These are phyloP conservation scores for Conoideocrella luteorostrata DNA, from an alignment of 2,329 filamentous ascomycete genomes.

Conservation along the genomic window DNA sequence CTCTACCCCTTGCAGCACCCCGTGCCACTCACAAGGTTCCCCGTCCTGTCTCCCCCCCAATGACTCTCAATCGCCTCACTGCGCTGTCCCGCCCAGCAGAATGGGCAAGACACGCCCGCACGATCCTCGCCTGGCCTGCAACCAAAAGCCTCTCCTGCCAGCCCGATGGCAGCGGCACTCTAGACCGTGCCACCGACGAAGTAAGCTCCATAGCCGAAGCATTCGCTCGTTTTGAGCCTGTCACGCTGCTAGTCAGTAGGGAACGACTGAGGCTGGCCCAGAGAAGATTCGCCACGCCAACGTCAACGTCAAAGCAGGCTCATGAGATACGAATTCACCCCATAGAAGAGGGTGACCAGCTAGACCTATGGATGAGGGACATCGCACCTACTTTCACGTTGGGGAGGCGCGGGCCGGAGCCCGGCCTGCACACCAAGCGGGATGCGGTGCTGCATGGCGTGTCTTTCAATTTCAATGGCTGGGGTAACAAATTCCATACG, in stretches of 20 bases:
- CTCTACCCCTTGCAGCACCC: too few relatives aligned
- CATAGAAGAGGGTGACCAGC: too few relatives aligned
- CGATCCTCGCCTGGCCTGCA: conserved; percentile 12
- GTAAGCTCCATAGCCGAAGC: conserved; percentile 19
- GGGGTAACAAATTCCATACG: conserved; percentile 17
- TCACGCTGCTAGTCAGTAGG: conserved; percentile 15
- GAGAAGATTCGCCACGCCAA: conserved; percentile 6
- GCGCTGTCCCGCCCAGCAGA: conserved; percentile 8
- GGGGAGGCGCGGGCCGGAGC: too few relatives aligned
- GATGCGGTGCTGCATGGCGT: conserved; percentile 11
- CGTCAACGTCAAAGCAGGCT: too few relatives aligned
- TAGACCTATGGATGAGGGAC: conserved; percentile 24
- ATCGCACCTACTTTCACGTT: conserved; percentile 20
- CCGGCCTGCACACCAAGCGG: conserved; percentile 10
- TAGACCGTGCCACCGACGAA: conserved; percentile 14
- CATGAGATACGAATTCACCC: conserved; percentile 7
- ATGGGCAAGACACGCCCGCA: conserved; percentile 10
- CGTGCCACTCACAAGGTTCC: too few relatives aligned
- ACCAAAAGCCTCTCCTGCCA: conserved; percentile 1
- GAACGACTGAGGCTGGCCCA: conserved; percentile 12
- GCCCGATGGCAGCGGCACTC: not conserved
- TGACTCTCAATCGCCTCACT: not conserved
- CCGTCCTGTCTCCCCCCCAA: too few relatives aligned
- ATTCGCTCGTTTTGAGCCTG: conserved; percentile 19
- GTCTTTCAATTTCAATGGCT: conserved; percentile 22